A percentile compares a stretch with the other conserved stretches of the same genome.
phyloP scores from a whole-genome alignment of 148 eudicot species.

The Drosera capensis region DNA sequence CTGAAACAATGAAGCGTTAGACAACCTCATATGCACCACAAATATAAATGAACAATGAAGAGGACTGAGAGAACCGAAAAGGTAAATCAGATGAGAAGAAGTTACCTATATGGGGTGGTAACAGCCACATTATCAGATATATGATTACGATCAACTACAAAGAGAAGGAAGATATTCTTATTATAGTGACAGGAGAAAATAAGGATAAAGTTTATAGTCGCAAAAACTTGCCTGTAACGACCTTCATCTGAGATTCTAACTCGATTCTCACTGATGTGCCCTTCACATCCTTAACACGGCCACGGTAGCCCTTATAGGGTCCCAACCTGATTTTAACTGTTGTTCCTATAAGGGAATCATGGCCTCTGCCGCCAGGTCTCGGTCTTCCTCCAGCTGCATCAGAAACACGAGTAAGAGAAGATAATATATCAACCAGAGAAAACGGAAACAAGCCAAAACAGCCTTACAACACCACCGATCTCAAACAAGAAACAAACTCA shows the following conservation, averaged over 20 bases:
- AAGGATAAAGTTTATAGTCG: neutral
- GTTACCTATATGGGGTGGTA: slow-evolving; percentile 73
- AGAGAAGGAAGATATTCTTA: neutral
- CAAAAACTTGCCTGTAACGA: slow-evolving; percentile 63
- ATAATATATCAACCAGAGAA: neutral
- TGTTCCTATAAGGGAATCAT: slow-evolving; percentile 73
- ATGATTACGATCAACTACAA: slow-evolving; percentile 69
- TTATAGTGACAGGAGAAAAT: neutral
- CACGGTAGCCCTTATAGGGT: slow-evolving; percentile 82
- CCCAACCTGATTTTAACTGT: slow-evolving; percentile 66
- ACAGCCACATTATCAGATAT: slow-evolving; percentile 66
- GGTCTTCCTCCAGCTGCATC: slow-evolving; percentile 63
- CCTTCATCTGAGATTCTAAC: slow-evolving; percentile 86
- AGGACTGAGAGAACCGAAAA: neutral
- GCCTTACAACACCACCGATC: neutral
- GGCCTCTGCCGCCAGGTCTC: slow-evolving; percentile 95
- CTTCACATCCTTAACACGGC: slow-evolving; percentile 78
- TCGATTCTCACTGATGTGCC: slow-evolving; percentile 74
- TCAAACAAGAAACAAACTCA: slow-evolving; percentile 20
- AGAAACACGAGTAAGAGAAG: neutral
- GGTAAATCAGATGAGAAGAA: slow-evolving; percentile 1
- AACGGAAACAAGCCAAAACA: neutral
- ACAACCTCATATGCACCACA: neutral
- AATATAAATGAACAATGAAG: neutral
- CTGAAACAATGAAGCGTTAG: slow-evolving; percentile 23